A percentile compares a stretch with the other conserved stretches of the same genome.
These are phyloP conservation scores for Salix koriyanagi DNA, from an alignment of 345 rosid species.

Conservation along the genomic window DNA sequence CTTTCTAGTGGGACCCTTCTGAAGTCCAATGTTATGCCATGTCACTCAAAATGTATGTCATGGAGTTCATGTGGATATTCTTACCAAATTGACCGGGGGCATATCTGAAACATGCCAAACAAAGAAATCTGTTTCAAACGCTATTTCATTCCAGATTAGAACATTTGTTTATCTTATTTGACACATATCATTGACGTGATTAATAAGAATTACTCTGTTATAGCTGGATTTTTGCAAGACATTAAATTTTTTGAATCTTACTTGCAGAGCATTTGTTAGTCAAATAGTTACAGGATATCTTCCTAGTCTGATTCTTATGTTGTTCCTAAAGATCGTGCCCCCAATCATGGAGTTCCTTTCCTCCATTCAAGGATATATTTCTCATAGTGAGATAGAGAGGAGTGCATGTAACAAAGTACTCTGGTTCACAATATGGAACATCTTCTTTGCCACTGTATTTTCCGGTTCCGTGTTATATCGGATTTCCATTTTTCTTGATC, in stretches of 20 bases:
- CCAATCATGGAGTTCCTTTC: conserved; percentile 92
- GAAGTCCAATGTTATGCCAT: background rate
- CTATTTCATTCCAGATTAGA: background rate
- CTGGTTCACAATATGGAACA: conserved; percentile 94
- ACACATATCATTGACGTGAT: background rate
- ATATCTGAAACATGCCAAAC: background rate
- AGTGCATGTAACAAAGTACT: conserved; percentile 93
- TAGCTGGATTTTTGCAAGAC: conserved; percentile 2
- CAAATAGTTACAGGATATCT: conserved; percentile 84
- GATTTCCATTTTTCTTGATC: conserved; percentile 65
- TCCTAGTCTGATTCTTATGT: conserved; percentile 84
- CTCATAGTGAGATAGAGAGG: conserved; percentile 75
- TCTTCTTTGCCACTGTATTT: conserved; percentile 88
- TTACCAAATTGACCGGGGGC: background rate
- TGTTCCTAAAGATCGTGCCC: conserved; percentile 75
- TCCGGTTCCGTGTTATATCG: conserved; percentile 72
- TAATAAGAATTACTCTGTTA: background rate
- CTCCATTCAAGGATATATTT: conserved; percentile 82
- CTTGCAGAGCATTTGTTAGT: conserved; percentile 72
- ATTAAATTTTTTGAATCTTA: conserved; percentile 17
- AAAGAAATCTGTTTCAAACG: background rate
- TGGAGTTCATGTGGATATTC: background rate
- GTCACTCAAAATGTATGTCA: background rate
- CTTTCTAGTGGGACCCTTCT: background rate
- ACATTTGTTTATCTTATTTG: background rate